These are phyloP conservation scores for Trypanosoma melophagium DNA, from an alignment of 208 protist genomes.

Conservation along the genomic window DNA sequence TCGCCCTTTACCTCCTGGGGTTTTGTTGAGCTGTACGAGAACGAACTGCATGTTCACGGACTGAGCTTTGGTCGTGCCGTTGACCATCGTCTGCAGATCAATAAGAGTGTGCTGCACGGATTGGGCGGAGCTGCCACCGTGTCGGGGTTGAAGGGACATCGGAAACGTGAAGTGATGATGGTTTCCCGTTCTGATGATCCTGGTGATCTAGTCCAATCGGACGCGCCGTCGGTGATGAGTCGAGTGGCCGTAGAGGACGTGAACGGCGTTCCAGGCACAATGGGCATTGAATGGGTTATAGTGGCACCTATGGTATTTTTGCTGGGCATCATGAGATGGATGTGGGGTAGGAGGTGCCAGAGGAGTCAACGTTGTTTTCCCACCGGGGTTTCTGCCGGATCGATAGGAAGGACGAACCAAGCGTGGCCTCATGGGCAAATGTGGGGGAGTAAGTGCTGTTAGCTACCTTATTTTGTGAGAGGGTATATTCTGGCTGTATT, in stretches of 20 bases:
- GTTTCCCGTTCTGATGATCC: neutral
- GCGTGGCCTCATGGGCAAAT: too few relatives aligned
- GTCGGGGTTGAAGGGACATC: neutral
- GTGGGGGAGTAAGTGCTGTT: too few relatives aligned
- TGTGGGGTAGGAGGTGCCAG: neutral
- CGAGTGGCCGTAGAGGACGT: neutral
- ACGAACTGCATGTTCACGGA: conserved; percentile 18
- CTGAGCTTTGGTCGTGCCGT: conserved; percentile 18
- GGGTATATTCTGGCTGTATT: too few relatives aligned
- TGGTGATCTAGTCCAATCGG: neutral
- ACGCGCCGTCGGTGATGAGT: neutral
- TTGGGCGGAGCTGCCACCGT: neutral
- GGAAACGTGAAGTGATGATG: neutral
- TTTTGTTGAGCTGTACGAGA: conserved; percentile 25
- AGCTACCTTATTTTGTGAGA: too few relatives aligned
- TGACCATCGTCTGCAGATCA: conserved; percentile 16
- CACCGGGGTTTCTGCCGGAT: too few relatives aligned
- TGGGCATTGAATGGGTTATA: neutral
- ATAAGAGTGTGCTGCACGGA: neutral
- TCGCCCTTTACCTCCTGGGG: conserved; percentile 29
- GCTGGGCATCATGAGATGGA: neutral
- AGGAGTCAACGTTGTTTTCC: neutral
- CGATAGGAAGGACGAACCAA: too few relatives aligned
- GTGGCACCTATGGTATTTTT: neutral
- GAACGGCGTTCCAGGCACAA: neutral